Base-by-base conservation (phyloP, 2,329 filamentous ascomycete species). In the Karstenula rhodostoma region DNA sequence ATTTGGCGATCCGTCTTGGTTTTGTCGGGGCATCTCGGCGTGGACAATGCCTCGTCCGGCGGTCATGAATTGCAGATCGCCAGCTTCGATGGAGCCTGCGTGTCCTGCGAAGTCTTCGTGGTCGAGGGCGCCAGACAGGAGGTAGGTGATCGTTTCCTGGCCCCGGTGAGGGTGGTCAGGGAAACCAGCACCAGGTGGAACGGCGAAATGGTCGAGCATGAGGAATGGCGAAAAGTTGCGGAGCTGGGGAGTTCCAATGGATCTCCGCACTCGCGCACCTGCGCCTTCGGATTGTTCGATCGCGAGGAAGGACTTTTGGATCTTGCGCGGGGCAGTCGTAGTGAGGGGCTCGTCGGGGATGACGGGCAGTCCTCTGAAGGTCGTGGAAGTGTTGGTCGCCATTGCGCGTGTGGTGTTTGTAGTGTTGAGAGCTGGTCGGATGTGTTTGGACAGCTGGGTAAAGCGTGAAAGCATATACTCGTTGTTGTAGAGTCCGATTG, bases 21-120 rank as follows among this genome's bases (percentile, higher is more conserved):
- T 92, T 73, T 91, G 87, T 57, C 87, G 86, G 10, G 94, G 94
- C 93, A 98, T 97, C 80, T 98, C 94, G 40, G 94, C 92, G 78
- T 98, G 95, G 78, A 97, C 91, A 71, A 98, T 96, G 44, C 94
- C 94, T 22, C 86, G 84, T 4, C 94, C 94, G 0, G 94, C 94
- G 0, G 94, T 97, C 95, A 98, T 98, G 84, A 98, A 98, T 76
- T 98, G 94, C 50, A 98, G 81, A 75, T 97, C 94, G n/a, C 94
- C 94, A 0, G 90, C 80, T 62, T 90, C 85, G 68, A 98, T 92
- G 3, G 91, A 95, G 59, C 94, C 95, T 52, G 85, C 85, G 81
- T 95, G 89, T 13, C 93, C 93, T 2, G 92, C 89, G 69, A 97
- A 97, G 78, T 97, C 93, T 80, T 97, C 93, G 74, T 97, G 93